Evolutionary conservation across 139 green algal species (phyloP).

Genomic region (Zygnema circumcarinatum): DNA sequence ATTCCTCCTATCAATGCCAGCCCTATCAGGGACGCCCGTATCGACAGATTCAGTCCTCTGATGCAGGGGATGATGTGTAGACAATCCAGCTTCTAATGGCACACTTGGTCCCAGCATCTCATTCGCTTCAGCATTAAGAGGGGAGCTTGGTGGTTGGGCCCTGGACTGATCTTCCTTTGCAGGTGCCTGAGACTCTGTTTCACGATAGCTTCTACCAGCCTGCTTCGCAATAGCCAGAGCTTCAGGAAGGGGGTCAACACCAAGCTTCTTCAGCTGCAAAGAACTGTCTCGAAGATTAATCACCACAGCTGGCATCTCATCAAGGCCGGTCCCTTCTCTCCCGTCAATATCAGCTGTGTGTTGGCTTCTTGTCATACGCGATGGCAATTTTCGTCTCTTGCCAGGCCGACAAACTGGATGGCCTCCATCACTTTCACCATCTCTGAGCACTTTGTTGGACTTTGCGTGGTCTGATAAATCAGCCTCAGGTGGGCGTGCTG

Average conservation of each 20-base stretch:
- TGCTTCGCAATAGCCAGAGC: not conserved
- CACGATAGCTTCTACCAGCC: not conserved
- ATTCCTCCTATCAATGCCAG: not conserved
- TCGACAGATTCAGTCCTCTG: no score
- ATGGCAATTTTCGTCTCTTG: not conserved
- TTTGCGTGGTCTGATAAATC: no score
- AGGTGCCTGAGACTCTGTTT: not conserved
- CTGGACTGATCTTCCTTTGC: not conserved
- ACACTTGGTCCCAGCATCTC: not conserved
- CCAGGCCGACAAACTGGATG: no score
- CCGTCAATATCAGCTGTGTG: not conserved
- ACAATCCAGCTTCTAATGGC: no score
- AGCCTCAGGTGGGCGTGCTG: no score
- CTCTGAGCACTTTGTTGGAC: no score
- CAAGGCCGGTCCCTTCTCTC: not conserved
- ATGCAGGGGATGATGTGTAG: no score
- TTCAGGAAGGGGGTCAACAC: not conserved
- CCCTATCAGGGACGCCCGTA: not conserved
- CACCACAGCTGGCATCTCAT: not conserved
- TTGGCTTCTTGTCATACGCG: not conserved
- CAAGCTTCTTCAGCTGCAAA: not conserved
- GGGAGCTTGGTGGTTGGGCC: not conserved
- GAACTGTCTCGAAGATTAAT: not conserved
- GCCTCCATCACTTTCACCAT: not conserved
- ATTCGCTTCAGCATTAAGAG: not conserved